Evolutionary conservation across 2,329 filamentous ascomycete species (phyloP).

Genomic region (Blumeria hordei): DNA sequence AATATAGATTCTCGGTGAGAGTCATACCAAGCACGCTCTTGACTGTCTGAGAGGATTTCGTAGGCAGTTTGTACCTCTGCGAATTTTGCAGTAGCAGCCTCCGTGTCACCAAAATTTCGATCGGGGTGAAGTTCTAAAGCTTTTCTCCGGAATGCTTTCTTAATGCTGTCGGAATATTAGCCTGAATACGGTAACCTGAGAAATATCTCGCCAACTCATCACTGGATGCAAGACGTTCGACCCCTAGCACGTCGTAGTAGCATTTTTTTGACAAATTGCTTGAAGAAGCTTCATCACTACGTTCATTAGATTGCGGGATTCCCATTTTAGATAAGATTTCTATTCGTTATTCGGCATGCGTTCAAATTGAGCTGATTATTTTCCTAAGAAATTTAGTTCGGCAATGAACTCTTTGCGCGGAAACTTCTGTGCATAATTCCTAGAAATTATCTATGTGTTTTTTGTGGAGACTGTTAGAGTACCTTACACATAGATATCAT

Average conservation of each 20-base stretch:
- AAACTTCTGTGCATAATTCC: no score
- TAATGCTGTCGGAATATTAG: constrained; percentile 34
- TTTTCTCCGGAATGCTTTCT: constrained; percentile 75
- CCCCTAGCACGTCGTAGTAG: constrained; percentile 3
- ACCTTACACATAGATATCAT: no score
- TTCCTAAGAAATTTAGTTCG: no score
- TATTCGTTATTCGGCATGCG: no score
- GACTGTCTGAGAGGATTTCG: constrained; percentile 83
- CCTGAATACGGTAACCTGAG: neutral
- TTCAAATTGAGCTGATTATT: no score
- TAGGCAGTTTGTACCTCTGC: constrained; percentile 85
- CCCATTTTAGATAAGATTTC: neutral
- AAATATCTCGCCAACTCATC: constrained; percentile 37
- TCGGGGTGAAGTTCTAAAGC: constrained; percentile 89
- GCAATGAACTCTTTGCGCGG: no score
- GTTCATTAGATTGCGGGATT: neutral
- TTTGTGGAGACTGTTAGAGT: no score
- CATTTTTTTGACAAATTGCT: constrained; percentile 1
- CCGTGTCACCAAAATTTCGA: constrained; percentile 69
- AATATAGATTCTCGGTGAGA: constrained; percentile 75
- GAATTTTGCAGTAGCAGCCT: constrained; percentile 62
- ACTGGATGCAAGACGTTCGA: constrained; percentile 49
- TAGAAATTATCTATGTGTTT: no score
- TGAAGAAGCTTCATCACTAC: neutral
- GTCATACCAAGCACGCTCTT: constrained; percentile 95